These are phyloP conservation scores for Phytopythium mirpurense DNA, from an alignment of 352 stramenopile species.

Conservation along the genomic window DNA sequence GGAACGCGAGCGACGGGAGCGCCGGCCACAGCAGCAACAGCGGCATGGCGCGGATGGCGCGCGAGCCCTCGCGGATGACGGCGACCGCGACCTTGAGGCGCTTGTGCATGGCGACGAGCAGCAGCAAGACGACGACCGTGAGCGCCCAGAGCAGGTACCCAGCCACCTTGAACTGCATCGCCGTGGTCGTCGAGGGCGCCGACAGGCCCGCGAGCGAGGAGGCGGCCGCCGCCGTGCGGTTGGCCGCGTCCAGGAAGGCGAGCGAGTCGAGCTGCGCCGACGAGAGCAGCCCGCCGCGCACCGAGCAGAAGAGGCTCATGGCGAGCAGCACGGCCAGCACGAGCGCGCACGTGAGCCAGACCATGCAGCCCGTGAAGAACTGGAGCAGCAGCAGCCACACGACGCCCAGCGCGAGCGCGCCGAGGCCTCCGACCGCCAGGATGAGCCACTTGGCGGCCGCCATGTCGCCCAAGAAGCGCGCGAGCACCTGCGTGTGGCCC, in stretches of 20 bases:
- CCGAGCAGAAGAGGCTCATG: conserved; percentile 73
- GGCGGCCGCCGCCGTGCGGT: conserved; percentile 8
- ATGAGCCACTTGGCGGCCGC: conserved; percentile 51
- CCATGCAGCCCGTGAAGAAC: conserved; percentile 66
- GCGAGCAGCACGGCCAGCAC: conserved; percentile 58
- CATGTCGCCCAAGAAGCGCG: conserved; percentile 74
- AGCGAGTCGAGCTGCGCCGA: conserved; percentile 26
- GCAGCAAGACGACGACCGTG: conserved; percentile 40
- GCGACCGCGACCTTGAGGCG: conserved; percentile 62
- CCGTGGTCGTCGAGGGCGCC: conserved; percentile 17
- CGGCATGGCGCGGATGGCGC: conserved; percentile 49
- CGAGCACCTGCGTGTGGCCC: conserved; percentile 44
- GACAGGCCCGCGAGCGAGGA: neutral
- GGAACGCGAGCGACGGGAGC: conserved; percentile 44
- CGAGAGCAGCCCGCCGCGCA: conserved; percentile 56
- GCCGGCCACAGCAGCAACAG: conserved; percentile 60
- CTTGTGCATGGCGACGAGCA: conserved; percentile 66
- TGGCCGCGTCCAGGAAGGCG: conserved; percentile 38
- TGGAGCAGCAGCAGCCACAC: conserved; percentile 75
- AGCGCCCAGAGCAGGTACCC: conserved; percentile 53
- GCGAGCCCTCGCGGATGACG: conserved; percentile 68
- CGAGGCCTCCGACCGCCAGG: conserved; percentile 43
- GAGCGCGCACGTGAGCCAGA: conserved; percentile 76
- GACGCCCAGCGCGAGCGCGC: conserved; percentile 49
- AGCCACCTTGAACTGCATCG: conserved; percentile 58